A percentile compares a stretch with the other conserved stretches of the same genome.
phyloP scores from a whole-genome alignment of 73 alveolate species.

The Tetrahymena borealis region DNA sequence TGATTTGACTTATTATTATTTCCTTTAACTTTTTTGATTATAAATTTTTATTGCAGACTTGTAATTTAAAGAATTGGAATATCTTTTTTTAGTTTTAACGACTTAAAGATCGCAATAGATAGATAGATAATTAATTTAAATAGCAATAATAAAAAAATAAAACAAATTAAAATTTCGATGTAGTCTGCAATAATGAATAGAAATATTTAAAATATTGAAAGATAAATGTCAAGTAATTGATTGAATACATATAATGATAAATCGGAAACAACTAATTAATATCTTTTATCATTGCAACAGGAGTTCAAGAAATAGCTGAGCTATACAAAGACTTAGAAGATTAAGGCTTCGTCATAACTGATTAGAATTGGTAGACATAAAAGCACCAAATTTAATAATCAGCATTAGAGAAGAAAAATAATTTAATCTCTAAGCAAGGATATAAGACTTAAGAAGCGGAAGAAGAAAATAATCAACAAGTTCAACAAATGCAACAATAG shows the following conservation, averaged over 20 bases:
- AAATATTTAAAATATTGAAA: neutral
- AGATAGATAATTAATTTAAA: too few species aligned
- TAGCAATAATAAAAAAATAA: too few species aligned
- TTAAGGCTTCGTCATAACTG: neutral
- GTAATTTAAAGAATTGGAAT: too few species aligned
- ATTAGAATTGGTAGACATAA: neutral
- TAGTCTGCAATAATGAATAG: too few species aligned
- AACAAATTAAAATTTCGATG: too few species aligned
- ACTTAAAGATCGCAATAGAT: too few species aligned
- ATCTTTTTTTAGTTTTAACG: too few species aligned
- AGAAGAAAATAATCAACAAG: neutral
- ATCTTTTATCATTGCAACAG: neutral
- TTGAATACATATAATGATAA: neutral
- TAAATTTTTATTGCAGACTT: too few species aligned
- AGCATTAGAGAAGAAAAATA: neutral
- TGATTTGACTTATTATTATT: too few species aligned
- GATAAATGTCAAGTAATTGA: neutral
- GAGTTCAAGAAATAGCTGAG: neutral
- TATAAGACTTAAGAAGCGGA: neutral
- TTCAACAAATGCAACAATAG: neutral
- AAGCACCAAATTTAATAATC: neutral
- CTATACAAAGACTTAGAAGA: neutral
- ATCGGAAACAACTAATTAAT: neutral
- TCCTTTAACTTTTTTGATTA: too few species aligned
- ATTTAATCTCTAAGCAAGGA: neutral